Conservation (phyloP, 148 eudicot species). For the Cornus kousa region DNA sequence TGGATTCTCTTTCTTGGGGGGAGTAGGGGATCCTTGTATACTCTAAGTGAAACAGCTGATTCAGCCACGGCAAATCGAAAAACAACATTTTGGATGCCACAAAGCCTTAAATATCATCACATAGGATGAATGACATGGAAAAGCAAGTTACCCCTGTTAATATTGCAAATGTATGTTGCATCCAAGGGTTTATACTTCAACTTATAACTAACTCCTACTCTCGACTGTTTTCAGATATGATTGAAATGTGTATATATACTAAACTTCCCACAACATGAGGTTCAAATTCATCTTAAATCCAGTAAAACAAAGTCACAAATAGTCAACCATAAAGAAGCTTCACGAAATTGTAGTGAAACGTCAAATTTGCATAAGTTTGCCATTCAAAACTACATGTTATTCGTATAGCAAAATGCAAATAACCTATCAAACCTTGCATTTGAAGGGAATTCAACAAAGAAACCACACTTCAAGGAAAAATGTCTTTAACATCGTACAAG, state of each 20-base stretch:
- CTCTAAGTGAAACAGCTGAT: too few species aligned
- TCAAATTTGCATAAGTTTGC: neutral
- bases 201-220: neutral
- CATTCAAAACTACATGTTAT: neutral
- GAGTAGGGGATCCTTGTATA: too few species aligned
- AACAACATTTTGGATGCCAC: too few species aligned
- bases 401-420: neutral
- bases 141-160: too few species aligned
- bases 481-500: neutral
- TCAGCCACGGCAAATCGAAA: too few species aligned
- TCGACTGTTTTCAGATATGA: neutral
- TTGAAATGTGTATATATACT: neutral
- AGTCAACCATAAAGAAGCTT: neutral
- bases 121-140: too few species aligned
- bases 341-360: neutral
- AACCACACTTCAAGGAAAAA: neutral
- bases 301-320: neutral
- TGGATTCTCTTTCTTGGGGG: too few species aligned
- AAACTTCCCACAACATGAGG: neutral
- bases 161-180: too few species aligned
- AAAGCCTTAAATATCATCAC: too few species aligned
- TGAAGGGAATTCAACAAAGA: neutral
- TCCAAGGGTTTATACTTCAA: too few species aligned
- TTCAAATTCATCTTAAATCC: neutral
- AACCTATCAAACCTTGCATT: neutral